These are phyloP conservation scores for slime mould (Dictyostelium discoideum) DNA, from an alignment of 78 protist genomes.

Conservation along the genomic window DNA sequence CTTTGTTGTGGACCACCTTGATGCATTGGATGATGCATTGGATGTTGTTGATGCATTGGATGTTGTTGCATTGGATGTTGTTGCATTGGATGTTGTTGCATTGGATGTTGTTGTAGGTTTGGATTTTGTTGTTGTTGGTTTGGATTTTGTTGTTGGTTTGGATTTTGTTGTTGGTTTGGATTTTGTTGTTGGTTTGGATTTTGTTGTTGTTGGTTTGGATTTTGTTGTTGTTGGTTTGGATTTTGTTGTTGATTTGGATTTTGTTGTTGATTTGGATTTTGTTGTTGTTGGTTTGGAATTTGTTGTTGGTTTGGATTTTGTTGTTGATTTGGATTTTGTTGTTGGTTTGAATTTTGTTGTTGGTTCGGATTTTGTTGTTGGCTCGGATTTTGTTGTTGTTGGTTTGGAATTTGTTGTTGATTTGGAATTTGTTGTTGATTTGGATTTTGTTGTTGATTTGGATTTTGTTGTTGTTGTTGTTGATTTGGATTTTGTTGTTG, in stretches of 20 bases:
- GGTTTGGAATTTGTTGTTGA: not conserved
- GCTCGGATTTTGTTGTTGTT: not conserved
- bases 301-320: not conserved
- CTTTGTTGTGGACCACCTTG: conserved; percentile 1
- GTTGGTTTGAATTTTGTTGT: not conserved
- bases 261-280: no score
- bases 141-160: no score
- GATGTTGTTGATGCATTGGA: not conserved
- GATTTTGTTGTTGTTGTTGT: not conserved
- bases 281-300: no score
- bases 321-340: not conserved
- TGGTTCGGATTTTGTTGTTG: not conserved
- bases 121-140: no score
- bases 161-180: not conserved
- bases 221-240: not conserved
- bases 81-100: not conserved
- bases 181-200: not conserved
- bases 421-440: no score
- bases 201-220: not conserved
- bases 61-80: not conserved
- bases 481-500: not conserved
- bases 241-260: not conserved
- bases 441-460: not conserved
- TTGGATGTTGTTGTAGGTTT: not conserved
- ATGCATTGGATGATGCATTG: not conserved